phyloP scores from a whole-genome alignment of 140 eudicot genomes.

The Cichorium intybus region DNA sequence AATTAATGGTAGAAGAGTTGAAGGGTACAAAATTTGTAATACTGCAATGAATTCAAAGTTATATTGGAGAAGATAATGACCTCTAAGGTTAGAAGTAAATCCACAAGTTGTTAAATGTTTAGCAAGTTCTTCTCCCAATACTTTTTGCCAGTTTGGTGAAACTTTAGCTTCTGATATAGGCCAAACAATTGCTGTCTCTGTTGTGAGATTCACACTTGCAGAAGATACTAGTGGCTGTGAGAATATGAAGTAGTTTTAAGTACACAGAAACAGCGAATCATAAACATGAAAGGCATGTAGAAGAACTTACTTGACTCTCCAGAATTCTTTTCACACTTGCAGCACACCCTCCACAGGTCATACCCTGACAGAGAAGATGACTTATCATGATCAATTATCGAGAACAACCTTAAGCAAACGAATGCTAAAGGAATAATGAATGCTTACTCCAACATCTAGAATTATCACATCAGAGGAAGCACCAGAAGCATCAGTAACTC shows the following conservation, averaged over 20 bases:
- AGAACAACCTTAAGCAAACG: neutral
- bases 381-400: neutral
- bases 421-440: neutral
- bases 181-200: slow-evolving; percentile 97
- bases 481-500: slow-evolving; percentile 50
- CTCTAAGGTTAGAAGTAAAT: slow-evolving; percentile 77
- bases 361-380: slow-evolving; percentile 56
- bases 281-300: neutral
- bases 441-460: slow-evolving; percentile 80
- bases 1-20: neutral
- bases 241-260: slow-evolving; percentile 12
- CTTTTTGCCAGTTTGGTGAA: slow-evolving; percentile 76
- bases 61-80: slow-evolving; percentile 35
- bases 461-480: slow-evolving; percentile 71
- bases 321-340: slow-evolving; percentile 91
- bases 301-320: slow-evolving; percentile 72
- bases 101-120: slow-evolving; percentile 91
- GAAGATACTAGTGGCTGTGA: slow-evolving; percentile 91
- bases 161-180: slow-evolving; percentile 85
- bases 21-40: slow-evolving; percentile 4
- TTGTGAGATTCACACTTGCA: slow-evolving; percentile 92
- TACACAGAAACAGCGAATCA: slow-evolving; percentile 3
- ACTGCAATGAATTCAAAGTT: neutral
- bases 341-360: slow-evolving; percentile 97
- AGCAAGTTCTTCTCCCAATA: slow-evolving; percentile 86